Conservation (phyloP, 2,329 filamentous ascomycete genomes). For the Exophiala bonariae region DNA sequence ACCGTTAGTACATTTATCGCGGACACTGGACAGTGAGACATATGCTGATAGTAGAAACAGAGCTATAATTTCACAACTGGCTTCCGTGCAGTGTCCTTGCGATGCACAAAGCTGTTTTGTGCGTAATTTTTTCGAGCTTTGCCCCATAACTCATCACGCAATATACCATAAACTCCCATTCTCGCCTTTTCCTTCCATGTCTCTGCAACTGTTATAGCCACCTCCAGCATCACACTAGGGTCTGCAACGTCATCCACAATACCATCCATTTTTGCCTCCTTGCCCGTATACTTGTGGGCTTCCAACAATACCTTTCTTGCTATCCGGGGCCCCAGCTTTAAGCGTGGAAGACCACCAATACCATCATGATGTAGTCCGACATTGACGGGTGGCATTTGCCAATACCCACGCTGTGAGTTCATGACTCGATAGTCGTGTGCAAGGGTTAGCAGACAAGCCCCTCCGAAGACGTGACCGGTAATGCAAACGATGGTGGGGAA, state of each 20-base stretch:
- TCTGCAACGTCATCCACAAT: constrained; percentile 54
- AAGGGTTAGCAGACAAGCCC: constrained; percentile 47
- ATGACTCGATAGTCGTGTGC: constrained; percentile 49
- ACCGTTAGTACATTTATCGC: too few relatives aligned
- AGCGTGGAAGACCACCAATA: constrained; percentile 51
- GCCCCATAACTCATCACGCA: constrained; percentile 55
- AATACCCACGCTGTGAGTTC: constrained; percentile 46
- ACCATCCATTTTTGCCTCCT: constrained; percentile 51
- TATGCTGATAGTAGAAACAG: too few relatives aligned
- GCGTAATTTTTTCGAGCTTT: constrained; percentile 51
- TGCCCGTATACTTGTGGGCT: constrained; percentile 54
- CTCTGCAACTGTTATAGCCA: constrained; percentile 43
- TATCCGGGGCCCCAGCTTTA: constrained; percentile 51
- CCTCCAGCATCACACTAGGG: constrained; percentile 49
- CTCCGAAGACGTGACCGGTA: constrained; percentile 50
- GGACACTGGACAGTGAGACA: too few relatives aligned
- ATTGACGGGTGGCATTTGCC: constrained; percentile 54
- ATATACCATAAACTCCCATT: constrained; percentile 46
- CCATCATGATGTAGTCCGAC: constrained; percentile 56
- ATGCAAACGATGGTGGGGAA: constrained; percentile 48
- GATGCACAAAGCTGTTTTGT: constrained; percentile 54
- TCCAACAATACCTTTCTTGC: constrained; percentile 57
- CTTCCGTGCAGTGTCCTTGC: constrained; percentile 39
- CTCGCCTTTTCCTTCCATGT: constrained; percentile 38
- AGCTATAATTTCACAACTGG: constrained; percentile 51